phyloP scores from a whole-genome alignment of 768 basidiomycete species.

The Boletus subparvulus region DNA sequence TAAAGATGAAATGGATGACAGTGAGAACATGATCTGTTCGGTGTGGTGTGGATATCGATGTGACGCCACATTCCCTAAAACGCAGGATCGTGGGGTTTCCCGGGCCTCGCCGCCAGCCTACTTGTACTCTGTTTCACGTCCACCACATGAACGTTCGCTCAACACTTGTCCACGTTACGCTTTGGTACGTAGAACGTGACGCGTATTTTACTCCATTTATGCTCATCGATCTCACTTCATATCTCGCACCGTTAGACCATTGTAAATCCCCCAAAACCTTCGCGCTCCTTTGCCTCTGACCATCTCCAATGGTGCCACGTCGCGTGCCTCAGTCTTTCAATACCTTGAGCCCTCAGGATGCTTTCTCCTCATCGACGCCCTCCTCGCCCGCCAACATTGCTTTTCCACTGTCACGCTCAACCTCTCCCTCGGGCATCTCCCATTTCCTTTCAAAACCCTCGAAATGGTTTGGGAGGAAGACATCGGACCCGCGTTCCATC shows the following conservation, averaged over 20 bases:
- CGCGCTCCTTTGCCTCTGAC: conserved; percentile 10
- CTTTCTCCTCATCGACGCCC: conserved; percentile 22
- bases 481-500: conserved; percentile 50
- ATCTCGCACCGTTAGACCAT: neutral
- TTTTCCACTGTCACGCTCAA: conserved; percentile 51
- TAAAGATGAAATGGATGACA: too few relatives aligned
- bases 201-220: neutral
- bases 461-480: conserved; percentile 69
- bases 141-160: conserved; percentile 11
- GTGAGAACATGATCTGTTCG: neutral
- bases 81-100: conserved; percentile 5
- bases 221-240: neutral
- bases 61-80: conserved; percentile 28
- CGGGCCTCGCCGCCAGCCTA: neutral
- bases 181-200: conserved; percentile 17
- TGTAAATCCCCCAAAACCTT: conserved; percentile 10
- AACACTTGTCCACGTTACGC: neutral
- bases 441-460: conserved; percentile 66
- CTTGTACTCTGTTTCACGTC: conserved; percentile 20
- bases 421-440: conserved; percentile 63
- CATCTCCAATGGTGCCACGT: conserved; percentile 47
- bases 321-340: conserved; percentile 42
- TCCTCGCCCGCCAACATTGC: conserved; percentile 37
- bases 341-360: conserved; percentile 41
- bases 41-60: conserved; percentile 1